Evolutionary conservation across 2,329 filamentous ascomycete genomes (phyloP).

Genomic region (Penicillium sp.): DNA sequence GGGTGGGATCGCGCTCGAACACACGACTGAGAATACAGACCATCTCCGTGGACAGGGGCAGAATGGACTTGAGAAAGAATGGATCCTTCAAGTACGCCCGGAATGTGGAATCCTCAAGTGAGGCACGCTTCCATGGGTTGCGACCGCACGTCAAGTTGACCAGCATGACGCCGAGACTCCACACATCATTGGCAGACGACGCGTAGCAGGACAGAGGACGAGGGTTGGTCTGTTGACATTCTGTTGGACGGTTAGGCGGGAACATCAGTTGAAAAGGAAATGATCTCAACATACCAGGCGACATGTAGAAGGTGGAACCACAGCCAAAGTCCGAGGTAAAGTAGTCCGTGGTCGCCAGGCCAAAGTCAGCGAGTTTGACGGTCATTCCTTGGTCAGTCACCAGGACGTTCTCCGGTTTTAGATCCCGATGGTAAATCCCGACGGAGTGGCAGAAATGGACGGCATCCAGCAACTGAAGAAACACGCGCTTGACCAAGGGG

Average conservation of each 20-base stretch:
- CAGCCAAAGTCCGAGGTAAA: slow-evolving; percentile 93
- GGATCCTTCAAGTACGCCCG: slow-evolving; percentile 78
- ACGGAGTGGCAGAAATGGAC: slow-evolving; percentile 89
- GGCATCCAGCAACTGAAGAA: slow-evolving; percentile 93
- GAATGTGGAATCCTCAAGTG: slow-evolving; percentile 89
- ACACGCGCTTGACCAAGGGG: slow-evolving; percentile 74
- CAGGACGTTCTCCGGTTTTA: slow-evolving; percentile 97
- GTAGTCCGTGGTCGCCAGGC: slow-evolving; percentile 77
- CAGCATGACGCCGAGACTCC: slow-evolving; percentile 95
- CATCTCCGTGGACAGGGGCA: slow-evolving; percentile 83
- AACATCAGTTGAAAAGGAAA: too few relatives aligned
- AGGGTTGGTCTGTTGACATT: slow-evolving; percentile 76
- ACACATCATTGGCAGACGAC: slow-evolving; percentile 92
- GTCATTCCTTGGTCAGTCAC: slow-evolving; percentile 83
- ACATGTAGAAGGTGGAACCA: slow-evolving; percentile 99
- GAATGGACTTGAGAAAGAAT: slow-evolving; percentile 84
- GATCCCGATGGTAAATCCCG: slow-evolving; percentile 92
- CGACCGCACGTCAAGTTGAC: slow-evolving; percentile 96
- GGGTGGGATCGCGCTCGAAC: slow-evolving; percentile 77
- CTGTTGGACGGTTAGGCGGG: too few relatives aligned
- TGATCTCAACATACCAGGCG: slow-evolving; percentile 90
- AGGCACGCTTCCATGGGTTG: slow-evolving; percentile 98
- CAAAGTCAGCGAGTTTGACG: slow-evolving; percentile 95
- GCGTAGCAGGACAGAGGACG: slow-evolving; percentile 71
- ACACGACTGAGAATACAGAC: slow-evolving; percentile 81